Evolutionary conservation across 1,284 basidiomycete species (phyloP), one percentile per base, ranked within the genome.

Genomic region (Fomitopsis pinicola): DNA sequence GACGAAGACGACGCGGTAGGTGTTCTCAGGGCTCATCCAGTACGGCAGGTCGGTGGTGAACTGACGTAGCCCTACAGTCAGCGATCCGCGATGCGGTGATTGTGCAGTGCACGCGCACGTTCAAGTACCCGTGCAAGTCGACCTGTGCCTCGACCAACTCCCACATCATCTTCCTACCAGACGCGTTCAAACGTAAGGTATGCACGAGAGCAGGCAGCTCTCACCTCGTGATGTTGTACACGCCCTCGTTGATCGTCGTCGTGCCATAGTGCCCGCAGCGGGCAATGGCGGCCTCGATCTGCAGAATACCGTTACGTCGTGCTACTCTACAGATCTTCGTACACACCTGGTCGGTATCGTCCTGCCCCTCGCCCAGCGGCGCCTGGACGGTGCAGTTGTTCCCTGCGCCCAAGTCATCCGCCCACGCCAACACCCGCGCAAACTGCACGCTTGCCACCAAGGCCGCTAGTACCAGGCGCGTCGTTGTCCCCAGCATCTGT

Each of bases 1-100:
- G 59, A 86, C 84, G 70, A 85, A 86, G 30, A 86, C 81, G 30
- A 86, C 83, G 8, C 82, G 79, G 68, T 86, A 86, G 0, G 84
- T 86, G 67, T 82, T 85, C 57, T 73, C 71, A 9, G 77, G 71
- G 59, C 86, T 72, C 52, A 88, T 74, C 86, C 87, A 89, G 67
- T 80, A 86, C 33, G 84, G 69, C 35, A 86, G 76, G 66, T 87
- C 78, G 3, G 84, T 81, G 3, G 78, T 71, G 71, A 88, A 88
- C 79, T 86, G 58, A 9, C 36, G n/a, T n/a, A n/a, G n/a, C n/a
- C 35, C 7, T 36, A 36, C 35, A 0, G 38, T 40, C 12, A 40
- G 38, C 12, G 38, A 15, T 12, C 7, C 35, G 12, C 9, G 38
- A 10, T 14, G 30, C 30, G 38, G 38, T 33, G 30, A 33, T 0